phyloP scores from a whole-genome alignment of 202 grass and related monocot genomes.

The Tripidium arundinaceum region DNA sequence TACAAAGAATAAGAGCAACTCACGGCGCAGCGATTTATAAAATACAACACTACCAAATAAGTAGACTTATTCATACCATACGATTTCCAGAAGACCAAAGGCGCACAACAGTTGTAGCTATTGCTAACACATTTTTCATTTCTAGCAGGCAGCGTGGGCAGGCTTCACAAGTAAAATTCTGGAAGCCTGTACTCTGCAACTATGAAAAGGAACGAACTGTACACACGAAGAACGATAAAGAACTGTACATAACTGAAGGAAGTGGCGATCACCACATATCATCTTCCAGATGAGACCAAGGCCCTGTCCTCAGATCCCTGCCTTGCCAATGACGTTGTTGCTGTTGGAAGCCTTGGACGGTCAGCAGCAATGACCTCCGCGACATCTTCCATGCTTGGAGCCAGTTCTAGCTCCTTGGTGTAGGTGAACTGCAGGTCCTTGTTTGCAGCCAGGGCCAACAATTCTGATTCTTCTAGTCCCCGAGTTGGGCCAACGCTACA shows the following conservation, averaged over 20 bases:
- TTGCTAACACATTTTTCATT: neutral
- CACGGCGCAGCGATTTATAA: neutral
- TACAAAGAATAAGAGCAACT: neutral
- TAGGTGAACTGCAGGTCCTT: constrained; percentile 65
- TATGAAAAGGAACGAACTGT: neutral
- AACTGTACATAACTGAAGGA: neutral
- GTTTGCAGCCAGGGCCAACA: constrained; percentile 60
- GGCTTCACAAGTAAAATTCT: neutral
- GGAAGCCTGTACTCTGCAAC: neutral
- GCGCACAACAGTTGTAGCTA: neutral
- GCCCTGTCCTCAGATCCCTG: neutral
- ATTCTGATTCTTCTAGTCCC: constrained; percentile 54
- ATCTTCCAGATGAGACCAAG: neutral
- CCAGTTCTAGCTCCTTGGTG: constrained; percentile 36
- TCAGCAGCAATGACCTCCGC: neutral
- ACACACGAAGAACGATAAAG: neutral
- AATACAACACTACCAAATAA: neutral
- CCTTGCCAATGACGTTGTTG: neutral
- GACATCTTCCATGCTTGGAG: neutral
- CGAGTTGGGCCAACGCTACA: constrained; percentile 59
- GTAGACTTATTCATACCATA: constrained; percentile 1
- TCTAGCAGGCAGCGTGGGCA: neutral
- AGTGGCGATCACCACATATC: neutral
- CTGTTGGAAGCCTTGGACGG: neutral
- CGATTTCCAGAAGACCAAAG: neutral